Percentiles rank a stretch among this genome's conserved stretches.
Conservation (phyloP, 148 eudicot genomes). For the Bassia scoparia region DNA sequence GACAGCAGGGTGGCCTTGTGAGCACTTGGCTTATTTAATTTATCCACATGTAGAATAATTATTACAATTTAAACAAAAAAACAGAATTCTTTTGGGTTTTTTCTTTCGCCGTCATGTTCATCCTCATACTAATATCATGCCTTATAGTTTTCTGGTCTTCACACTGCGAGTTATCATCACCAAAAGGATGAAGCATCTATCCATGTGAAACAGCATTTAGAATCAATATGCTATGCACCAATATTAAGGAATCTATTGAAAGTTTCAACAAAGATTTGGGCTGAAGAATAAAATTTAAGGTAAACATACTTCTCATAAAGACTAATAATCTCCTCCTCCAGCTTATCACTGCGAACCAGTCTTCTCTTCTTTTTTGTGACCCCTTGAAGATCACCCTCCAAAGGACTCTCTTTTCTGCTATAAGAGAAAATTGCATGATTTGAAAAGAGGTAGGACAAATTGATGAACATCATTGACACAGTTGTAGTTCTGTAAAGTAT, state of each 20-base stretch:
- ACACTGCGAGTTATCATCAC: not conserved
- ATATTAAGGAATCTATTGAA: not conserved
- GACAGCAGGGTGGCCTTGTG: not conserved
- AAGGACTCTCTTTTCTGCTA: constrained; percentile 38
- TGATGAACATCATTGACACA: not conserved
- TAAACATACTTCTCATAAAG: constrained; percentile 66
- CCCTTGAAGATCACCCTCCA: constrained; percentile 34
- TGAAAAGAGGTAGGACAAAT: not conserved
- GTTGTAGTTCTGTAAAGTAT: constrained; percentile 14
- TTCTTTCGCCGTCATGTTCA: not conserved
- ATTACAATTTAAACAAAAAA: no score
- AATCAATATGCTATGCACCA: not conserved
- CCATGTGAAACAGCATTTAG: constrained; percentile 5
- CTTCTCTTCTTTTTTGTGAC: constrained; percentile 47
- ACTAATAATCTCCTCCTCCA: constrained; percentile 48
- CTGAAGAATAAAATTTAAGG: not conserved
- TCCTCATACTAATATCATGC: not conserved
- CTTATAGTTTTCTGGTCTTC: not conserved
- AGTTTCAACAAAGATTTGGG: not conserved
- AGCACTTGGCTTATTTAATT: not conserved
- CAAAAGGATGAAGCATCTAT: not conserved
- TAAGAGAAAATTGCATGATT: constrained; percentile 25
- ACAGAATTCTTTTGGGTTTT: not conserved
- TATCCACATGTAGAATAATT: not conserved
- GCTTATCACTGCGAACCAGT: constrained; percentile 48